Conservation (phyloP, 306 rosid species). For the Malus fusca region DNA sequence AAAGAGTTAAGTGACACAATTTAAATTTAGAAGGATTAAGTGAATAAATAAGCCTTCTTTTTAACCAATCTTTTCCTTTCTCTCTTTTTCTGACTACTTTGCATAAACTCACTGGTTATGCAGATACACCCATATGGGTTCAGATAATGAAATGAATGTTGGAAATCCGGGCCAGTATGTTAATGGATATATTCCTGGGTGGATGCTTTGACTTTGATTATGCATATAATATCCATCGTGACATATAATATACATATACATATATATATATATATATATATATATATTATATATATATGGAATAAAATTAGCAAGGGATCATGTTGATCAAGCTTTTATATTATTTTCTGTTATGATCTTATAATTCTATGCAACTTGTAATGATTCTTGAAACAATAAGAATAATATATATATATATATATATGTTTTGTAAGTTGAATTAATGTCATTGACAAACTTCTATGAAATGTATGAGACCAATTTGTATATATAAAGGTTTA, state of each 20-base stretch:
- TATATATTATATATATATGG: not conserved
- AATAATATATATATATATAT: not conserved
- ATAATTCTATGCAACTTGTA: not conserved
- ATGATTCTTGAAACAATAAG: not conserved
- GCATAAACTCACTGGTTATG: not conserved
- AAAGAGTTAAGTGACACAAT: not conserved
- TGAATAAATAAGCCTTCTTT: not conserved
- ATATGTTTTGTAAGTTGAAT: not conserved
- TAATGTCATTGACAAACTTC: not conserved
- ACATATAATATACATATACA: no score
- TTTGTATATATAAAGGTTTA: not conserved
- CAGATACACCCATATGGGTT: slow-evolving; percentile 43
- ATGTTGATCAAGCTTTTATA: not conserved
- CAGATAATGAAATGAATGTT: slow-evolving; percentile 19
- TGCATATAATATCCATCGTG: not conserved
- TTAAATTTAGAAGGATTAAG: not conserved
- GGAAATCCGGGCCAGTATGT: slow-evolving; percentile 38
- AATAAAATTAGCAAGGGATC: not conserved
- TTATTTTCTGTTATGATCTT: not conserved
- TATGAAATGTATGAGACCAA: not conserved
- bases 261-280: no score
- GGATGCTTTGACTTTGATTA: slow-evolving; percentile 47
- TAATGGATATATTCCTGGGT: slow-evolving; percentile 51
- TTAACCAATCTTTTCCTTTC: no score
- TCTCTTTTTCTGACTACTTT: not conserved